Evolutionary conservation across 345 rosid species (phyloP).

Genomic region (Cardamine resedifolia): DNA sequence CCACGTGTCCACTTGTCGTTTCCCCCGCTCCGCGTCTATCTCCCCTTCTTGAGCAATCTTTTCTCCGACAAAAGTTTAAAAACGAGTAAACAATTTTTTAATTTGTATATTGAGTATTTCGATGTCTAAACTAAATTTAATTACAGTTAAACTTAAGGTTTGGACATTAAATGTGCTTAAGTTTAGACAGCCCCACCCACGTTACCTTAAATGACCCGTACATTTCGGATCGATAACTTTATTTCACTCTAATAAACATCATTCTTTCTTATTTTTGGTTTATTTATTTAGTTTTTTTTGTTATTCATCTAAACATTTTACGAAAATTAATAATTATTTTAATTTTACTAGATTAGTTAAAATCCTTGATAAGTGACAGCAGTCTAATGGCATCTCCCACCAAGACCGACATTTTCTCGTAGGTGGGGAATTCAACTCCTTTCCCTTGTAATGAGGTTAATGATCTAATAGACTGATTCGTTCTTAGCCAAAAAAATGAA

Average conservation of each 20-base stretch:
- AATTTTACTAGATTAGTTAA: background rate
- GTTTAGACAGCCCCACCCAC: constrained; percentile 28
- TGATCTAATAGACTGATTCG: too few species aligned
- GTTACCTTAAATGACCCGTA: constrained; percentile 29
- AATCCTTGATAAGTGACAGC: background rate
- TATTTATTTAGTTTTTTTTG: background rate
- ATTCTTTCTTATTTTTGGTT: background rate
- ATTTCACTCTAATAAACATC: background rate
- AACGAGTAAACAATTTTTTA: too few species aligned
- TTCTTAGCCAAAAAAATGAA: too few species aligned
- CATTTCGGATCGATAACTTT: constrained; percentile 34
- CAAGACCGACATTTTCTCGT: too few species aligned
- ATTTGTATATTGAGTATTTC: background rate
- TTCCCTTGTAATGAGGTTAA: too few species aligned
- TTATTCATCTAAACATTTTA: background rate
- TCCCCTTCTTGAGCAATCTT: constrained; percentile 22
- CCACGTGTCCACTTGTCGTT: constrained; percentile 35
- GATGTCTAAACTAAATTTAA: constrained; percentile 23
- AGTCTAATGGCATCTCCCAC: background rate
- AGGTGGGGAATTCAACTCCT: too few species aligned
- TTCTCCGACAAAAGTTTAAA: constrained; percentile 21
- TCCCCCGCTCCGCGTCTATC: constrained; percentile 32
- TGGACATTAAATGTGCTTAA: constrained; percentile 26
- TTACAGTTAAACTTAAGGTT: constrained; percentile 1
- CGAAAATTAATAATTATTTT: background rate